phyloP scores from a whole-genome alignment of 306 rosid species.

The Fragaria vesca region DNA sequence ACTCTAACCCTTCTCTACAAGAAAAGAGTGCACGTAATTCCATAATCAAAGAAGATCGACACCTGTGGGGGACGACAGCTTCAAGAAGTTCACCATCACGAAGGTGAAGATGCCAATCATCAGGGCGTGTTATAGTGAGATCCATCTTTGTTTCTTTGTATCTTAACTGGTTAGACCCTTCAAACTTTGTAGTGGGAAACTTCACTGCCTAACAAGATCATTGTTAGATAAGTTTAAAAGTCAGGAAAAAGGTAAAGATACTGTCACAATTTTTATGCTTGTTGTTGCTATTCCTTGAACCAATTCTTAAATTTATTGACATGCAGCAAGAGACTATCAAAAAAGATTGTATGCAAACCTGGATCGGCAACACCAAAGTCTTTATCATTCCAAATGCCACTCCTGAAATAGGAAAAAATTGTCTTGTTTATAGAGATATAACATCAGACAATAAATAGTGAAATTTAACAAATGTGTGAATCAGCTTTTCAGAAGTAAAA shows the following conservation, averaged over 20 bases:
- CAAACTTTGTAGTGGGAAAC: conserved; percentile 28
- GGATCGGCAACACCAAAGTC: conserved; percentile 37
- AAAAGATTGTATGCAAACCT: conserved; percentile 24
- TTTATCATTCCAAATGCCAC: conserved; percentile 34
- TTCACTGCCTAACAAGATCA: conserved; percentile 31
- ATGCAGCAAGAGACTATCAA: background rate
- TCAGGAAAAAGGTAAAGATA: background rate
- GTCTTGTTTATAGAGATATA: background rate
- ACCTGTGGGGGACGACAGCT: conserved; percentile 79
- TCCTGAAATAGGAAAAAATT: background rate
- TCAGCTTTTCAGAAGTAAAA: background rate
- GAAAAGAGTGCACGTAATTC: background rate
- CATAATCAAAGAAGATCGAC: conserved; percentile 32
- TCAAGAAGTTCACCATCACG: conserved; percentile 77
- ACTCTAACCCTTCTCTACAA: background rate
- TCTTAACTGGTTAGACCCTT: conserved; percentile 26
- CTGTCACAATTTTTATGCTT: background rate
- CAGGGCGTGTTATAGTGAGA: conserved; percentile 75
- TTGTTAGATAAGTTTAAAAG: background rate
- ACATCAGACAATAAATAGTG: background rate
- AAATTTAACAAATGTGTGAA: background rate
- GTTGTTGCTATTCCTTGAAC: background rate
- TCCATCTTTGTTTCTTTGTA: conserved; percentile 55
- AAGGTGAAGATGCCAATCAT: conserved; percentile 96
- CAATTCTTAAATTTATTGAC: background rate